Evolutionary conservation across 2,329 filamentous ascomycete species (phyloP), one percentile per base, ranked within the genome.

Genomic region (Botrytis byssoidea): DNA sequence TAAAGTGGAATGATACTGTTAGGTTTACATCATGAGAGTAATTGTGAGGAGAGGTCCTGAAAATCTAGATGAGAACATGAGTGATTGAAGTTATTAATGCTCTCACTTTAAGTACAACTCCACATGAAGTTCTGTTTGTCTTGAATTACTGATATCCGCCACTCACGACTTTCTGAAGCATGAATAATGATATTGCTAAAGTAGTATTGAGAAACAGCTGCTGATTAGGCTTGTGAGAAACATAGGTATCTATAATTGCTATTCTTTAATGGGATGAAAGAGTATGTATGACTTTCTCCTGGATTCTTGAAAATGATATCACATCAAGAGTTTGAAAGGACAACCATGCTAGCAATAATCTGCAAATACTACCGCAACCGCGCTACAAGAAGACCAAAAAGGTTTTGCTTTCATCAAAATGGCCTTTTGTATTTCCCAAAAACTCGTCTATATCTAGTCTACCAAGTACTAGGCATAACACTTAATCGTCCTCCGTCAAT

Each of bases 401-500:
- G 1, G n/a, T 57, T 32, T 55, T 29, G 51, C 51, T 29, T 51
- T 14, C 25, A 18, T 18, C 25, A 29, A 57, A 29, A 51, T n/a
- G 25, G n/a, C 51, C 14, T 20, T 46, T 2, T 9, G 9, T 3
- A 2, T 12, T 32, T 37, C 14, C 14, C 48, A 18, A 25, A 14
- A 42, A 32, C 14, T 29, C 10, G 9, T 25, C 7, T 5, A 0
- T 25, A 57, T 44, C 18, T 2, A 65, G 40, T 14, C 77, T 71
- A 79, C 72, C 78, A 80, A 20, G 75, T 75, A 29, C 74, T 48
- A 16, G 78, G 79, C 37, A 77, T 69, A 60, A 79, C 37, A 32
- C 77, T 77, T 63, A 80, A 71, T 59, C 78, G 73, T 14, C 79
- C 79, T 32, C 81, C 81, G 74, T 82, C 81, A 59, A 78, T 71